Base-by-base conservation (phyloP, 148 eudicot species). In the Vaccinium corymbosum region DNA sequence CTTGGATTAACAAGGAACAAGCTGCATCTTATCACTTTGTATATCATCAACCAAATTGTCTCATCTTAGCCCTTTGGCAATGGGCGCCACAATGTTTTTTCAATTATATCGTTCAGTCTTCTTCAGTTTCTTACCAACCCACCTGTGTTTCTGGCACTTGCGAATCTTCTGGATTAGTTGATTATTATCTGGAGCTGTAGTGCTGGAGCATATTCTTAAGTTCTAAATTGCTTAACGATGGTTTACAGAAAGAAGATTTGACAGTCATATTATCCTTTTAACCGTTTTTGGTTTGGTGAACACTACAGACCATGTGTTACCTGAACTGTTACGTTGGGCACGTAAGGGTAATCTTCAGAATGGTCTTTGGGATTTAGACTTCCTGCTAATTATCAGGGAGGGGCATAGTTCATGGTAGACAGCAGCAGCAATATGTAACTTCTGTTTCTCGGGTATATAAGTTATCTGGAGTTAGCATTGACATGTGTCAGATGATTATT, bases 141-240 rank as follows among this genome's bases (percentile, higher is more conserved):
- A 52, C 66, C 35, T 42, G 3, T 73, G 14, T 85, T 87, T 85
- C 83, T 78, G 81, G 68, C 68, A 72, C 29, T 20, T 56, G 87
- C 76, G 87, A 87, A 85, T 85, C 81, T 82, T 90, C 88, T 90
- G 86, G 62, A 90, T 92, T 92, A 90, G 62, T 76, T 82, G 74
- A 80, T 76, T 85, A 84, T 35, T 82, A 84, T 57, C 77, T 84
- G 35, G 84, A 82, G 51, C 62, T 71, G 82, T 79, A 49, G 76
- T 55, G 80, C 81, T 35, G 82, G 86, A 59, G 82, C 70, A 56
- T 55, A 25, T 85, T 76, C 83, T 6, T 6, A 19, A 57, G 64
- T 57, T n/a, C 22, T 85, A 75, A 75, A 87, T 85, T 73, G 61
- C 52, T 73, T 48, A 83, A 61, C 75, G 83, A 59, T 49, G 78